A percentile compares a stretch with the other conserved stretches of the same genome.
Conservation (phyloP, 495 filamentous ascomycete genomes). For the Hypoxylon lenormandii region DNA sequence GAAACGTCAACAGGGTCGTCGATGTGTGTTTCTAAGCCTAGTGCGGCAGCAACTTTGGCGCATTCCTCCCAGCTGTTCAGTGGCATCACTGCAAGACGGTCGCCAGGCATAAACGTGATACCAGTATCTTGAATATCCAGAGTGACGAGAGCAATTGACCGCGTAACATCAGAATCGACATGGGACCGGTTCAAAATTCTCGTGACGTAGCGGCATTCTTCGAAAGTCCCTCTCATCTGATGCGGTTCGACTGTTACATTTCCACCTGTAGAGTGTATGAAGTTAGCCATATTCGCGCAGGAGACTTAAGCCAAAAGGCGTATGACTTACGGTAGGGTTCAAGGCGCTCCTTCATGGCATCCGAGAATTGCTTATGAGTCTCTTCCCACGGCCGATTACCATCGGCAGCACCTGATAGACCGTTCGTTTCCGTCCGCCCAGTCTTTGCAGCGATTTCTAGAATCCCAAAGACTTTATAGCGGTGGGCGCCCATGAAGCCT, state of each 20-base stretch:
- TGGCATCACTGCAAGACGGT: slow-evolving; percentile 64
- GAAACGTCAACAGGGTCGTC: slow-evolving; percentile 51
- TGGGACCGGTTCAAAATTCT: slow-evolving; percentile 56
- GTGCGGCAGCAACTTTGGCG: slow-evolving; percentile 60
- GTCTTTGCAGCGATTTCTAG: slow-evolving; percentile 65
- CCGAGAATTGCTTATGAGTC: slow-evolving; percentile 63
- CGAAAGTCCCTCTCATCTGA: slow-evolving; percentile 65
- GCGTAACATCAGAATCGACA: slow-evolving; percentile 58
- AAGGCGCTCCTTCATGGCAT: slow-evolving; percentile 66
- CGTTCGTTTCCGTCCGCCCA: slow-evolving; percentile 64
- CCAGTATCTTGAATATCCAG: slow-evolving; percentile 62
- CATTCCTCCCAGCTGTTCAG: slow-evolving; percentile 63
- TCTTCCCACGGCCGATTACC: slow-evolving; percentile 62
- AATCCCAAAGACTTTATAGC: slow-evolving; percentile 67
- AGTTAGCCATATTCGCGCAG: neutral
- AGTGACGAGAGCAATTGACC: slow-evolving; percentile 61
- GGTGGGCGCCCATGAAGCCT: slow-evolving; percentile 66
- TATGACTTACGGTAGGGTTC: slow-evolving; percentile 56
- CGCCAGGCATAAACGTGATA: slow-evolving; percentile 63
- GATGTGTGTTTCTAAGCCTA: slow-evolving; percentile 57
- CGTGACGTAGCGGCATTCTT: slow-evolving; percentile 63
- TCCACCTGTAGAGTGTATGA: slow-evolving; percentile 31
- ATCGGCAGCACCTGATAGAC: slow-evolving; percentile 58
- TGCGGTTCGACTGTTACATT: slow-evolving; percentile 59
- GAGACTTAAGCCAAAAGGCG: neutral